Conservation (phyloP, 345 rosid species). For the Camelina hispida region DNA sequence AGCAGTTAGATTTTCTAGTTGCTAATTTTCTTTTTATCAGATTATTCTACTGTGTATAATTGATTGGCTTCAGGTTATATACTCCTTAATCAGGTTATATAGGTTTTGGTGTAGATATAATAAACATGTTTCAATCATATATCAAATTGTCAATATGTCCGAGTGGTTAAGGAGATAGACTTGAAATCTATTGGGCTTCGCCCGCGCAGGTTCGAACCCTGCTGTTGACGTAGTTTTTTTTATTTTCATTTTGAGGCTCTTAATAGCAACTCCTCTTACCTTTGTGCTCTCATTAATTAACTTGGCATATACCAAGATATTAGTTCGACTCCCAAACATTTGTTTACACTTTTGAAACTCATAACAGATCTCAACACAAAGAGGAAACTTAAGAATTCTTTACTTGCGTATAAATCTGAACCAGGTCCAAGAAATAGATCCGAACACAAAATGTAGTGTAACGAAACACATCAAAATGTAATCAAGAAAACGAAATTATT, state of each 20-base stretch:
- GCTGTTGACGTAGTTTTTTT: constrained; percentile 57
- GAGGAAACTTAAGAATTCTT: not conserved
- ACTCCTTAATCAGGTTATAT: too few relatives aligned
- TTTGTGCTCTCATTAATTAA: not conserved
- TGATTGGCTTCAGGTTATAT: not conserved
- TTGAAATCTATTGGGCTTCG: constrained; percentile 88
- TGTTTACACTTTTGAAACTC: not conserved
- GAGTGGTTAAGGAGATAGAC: constrained; percentile 99
- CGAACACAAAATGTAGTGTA: constrained; percentile 21
- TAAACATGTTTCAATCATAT: fast-evolving
- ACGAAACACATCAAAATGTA: constrained; percentile 26
- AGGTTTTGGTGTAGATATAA: not conserved
- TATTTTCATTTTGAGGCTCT: not conserved
- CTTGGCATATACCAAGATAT: not conserved
- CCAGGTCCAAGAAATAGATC: not conserved
- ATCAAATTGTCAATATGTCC: constrained; percentile 67
- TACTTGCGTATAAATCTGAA: not conserved
- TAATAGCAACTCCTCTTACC: not conserved
- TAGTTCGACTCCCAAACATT: not conserved
- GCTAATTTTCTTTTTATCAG: too few relatives aligned
- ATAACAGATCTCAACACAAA: not conserved
- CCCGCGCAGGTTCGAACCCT: constrained; percentile 95
- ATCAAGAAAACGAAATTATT: constrained; percentile 19
- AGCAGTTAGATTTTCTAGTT: constrained; percentile 2
- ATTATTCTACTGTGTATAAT: not conserved